Base-by-base conservation (phyloP, 108 stramenopile species). In the Mediolabrus comicus region DNA sequence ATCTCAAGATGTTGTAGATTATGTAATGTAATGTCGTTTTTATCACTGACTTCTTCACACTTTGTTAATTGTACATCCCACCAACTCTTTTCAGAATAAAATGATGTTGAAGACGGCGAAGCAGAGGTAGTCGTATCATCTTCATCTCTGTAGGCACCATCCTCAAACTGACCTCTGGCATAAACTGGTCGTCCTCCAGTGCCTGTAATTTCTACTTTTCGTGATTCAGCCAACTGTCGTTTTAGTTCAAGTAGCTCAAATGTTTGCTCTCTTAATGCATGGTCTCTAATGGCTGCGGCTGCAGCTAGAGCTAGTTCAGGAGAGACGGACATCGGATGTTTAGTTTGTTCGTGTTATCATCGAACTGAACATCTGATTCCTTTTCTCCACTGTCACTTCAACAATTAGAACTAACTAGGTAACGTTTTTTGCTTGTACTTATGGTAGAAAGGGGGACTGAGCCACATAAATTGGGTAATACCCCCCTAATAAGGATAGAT, bases 231-330 rank as follows among this genome's bases (percentile, higher is more conserved):
- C 17, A 56, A 31, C 7, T 56, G 55, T 31, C 32, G 3, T 29
- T 31, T 56, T n/a, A 56, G 32, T 56, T 56, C 13, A n/a, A 56
- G 19, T 2, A 56, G 55, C 55, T 56, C 55, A 7, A 24, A n/a
- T 31, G 55, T 56, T 22, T 56, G 55, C 2, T 56, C 55, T 16
- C 24, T 14, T 31, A 56, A 31, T 0, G 55, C 55, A 14, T 56
- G 17, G 32, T 56, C 55, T 3, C 55, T n/a, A 31, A 56, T 56
- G 55, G 55, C 55, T 12, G 55, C 55, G 3, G 55, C 55, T 28
- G 55, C 55, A 19, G 55, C 55, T 4, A 56, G 7, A 27, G 55
- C 27, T 31, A 56, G 55, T 22, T 56, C 55, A 7, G 55, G 55
- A 31, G 31, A 32, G 27, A 56, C 19, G 14, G 55, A 56, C 55